These are phyloP conservation scores for Inga oerstediana DNA, from an alignment of 306 rosid species.

Conservation along the genomic window DNA sequence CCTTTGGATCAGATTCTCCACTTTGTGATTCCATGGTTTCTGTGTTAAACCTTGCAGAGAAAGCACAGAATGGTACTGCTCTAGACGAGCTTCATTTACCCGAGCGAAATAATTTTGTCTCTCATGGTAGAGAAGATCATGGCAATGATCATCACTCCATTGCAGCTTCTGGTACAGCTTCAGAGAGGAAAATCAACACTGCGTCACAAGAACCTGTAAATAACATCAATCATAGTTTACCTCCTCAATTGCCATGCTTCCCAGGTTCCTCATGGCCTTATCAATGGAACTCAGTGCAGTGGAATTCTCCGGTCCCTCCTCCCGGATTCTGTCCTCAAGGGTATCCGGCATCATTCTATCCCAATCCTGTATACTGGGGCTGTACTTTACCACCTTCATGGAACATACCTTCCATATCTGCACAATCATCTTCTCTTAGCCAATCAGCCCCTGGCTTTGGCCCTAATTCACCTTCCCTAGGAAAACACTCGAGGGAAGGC, in stretches of 20 bases:
- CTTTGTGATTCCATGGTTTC: constrained; percentile 68
- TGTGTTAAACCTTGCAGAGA: constrained; percentile 56
- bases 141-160: constrained; percentile 51
- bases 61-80: constrained; percentile 31
- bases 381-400: constrained; percentile 52
- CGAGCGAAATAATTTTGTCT: constrained; percentile 33
- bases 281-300: constrained; percentile 45
- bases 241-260: constrained; percentile 58
- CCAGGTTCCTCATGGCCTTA: constrained; percentile 60
- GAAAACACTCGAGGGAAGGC: constrained; percentile 87
- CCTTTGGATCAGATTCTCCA: constrained; percentile 68
- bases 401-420: constrained; percentile 54
- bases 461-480: constrained; percentile 51
- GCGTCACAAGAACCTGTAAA: constrained; percentile 42
- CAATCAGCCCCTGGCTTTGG: constrained; percentile 38
- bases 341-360: constrained; percentile 70
- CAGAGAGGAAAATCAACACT: constrained; percentile 48
- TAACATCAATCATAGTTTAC: constrained; percentile 45
- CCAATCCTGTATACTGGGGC: constrained; percentile 69
- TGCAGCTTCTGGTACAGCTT: constrained; percentile 52
- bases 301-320: constrained; percentile 46
- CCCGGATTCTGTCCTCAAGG: constrained; percentile 58
- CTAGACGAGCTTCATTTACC: constrained; percentile 49
- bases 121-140: constrained; percentile 42
- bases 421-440: constrained; percentile 42